Base-by-base conservation (phyloP, 208 protist genomes). In the Acanthamoeba sp. region DNA sequence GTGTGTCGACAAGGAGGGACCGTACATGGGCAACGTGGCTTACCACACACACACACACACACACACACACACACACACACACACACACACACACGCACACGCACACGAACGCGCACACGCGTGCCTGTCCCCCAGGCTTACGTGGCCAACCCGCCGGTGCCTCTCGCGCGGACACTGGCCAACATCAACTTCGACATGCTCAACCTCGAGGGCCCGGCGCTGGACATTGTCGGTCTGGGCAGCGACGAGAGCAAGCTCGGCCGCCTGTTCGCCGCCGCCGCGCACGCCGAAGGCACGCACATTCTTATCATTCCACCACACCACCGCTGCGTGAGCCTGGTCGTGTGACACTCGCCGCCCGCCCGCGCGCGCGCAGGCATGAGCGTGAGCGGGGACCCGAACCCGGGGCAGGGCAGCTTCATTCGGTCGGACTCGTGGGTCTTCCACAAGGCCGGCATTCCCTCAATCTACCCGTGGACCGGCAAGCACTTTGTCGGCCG, bases 131-230 rank as follows among this genome's bases (percentile, higher is more conserved):
- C 22, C 55, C 42, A 84, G 76, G 76, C 76, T 27, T 84, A 84
- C 76, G 76, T 84, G 76, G 76, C 76, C 40, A 84, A 84, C 29
- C 76, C 76, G 38, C 42, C 76, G 76, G 34, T 84, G 36, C 76
- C 76, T 9, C 40, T 57, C 24, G 10, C 76, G 34, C 18, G 76
- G 12, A 34, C 76, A 3, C 24, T 84, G 76, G 76, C 76, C 40
- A 84, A 84, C 76, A 84, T 84, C 40, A 84, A 84, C 38, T 84
- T 84, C 18, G 76, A 84, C 20, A 84, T 84, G 76, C 76, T 84
- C 76, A 84, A 84, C 42, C 20, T 84, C 14, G 76, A 84, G 40
- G 76, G 76, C 36, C 76, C 40, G 10, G 55, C 76, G 29, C 40
- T 34, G 76, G 76, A 84, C 76, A 84, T 84, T 27, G 76, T 84